Evolutionary conservation across 2,329 filamentous ascomycete species (phyloP).

Genomic region (Chrysoporthe austroafricana): DNA sequence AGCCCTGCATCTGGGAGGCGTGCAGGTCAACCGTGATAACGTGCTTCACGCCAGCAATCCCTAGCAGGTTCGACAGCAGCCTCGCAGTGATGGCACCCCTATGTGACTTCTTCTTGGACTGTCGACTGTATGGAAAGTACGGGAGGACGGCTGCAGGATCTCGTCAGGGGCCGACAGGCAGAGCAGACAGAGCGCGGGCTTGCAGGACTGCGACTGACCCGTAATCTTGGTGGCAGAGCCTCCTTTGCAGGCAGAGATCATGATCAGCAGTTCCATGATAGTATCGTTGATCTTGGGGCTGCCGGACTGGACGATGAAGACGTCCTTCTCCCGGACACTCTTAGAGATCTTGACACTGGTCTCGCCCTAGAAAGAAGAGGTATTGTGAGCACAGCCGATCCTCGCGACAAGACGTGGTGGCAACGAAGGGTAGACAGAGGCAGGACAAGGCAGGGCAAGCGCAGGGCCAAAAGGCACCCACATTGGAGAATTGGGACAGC

Average conservation of each 20-base stretch:
- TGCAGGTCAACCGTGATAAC: constrained; percentile 97
- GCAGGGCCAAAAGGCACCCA: constrained; percentile 32
- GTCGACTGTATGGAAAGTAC: constrained; percentile 98
- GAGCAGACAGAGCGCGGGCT: background rate
- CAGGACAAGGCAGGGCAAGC: constrained; percentile 21
- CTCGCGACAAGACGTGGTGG: constrained; percentile 10
- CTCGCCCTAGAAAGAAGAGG: constrained; percentile 57
- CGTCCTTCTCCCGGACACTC: constrained; percentile 93
- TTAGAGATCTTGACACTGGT: constrained; percentile 71
- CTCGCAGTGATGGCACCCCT: constrained; percentile 94
- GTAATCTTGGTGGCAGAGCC: constrained; percentile 96
- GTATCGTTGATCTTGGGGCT: constrained; percentile 97
- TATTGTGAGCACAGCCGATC: constrained; percentile 29
- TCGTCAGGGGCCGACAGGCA: constrained; percentile 6
- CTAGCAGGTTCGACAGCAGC: constrained; percentile 94
- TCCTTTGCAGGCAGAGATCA: constrained; percentile 98
- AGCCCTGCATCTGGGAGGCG: constrained; percentile 98
- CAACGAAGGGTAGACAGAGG: constrained; percentile 25
- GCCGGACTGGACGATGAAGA: constrained; percentile 97
- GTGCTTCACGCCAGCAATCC: constrained; percentile 93
- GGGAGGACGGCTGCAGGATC: constrained; percentile 72
- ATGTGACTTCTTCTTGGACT: constrained; percentile 99
- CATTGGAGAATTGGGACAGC: constrained; percentile 73
- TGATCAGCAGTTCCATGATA: constrained; percentile 98
- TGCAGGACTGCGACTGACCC: constrained; percentile 54